Conservation (phyloP, 2,329 filamentous ascomycete species). For the Pseudogymnoascus sp. region DNA sequence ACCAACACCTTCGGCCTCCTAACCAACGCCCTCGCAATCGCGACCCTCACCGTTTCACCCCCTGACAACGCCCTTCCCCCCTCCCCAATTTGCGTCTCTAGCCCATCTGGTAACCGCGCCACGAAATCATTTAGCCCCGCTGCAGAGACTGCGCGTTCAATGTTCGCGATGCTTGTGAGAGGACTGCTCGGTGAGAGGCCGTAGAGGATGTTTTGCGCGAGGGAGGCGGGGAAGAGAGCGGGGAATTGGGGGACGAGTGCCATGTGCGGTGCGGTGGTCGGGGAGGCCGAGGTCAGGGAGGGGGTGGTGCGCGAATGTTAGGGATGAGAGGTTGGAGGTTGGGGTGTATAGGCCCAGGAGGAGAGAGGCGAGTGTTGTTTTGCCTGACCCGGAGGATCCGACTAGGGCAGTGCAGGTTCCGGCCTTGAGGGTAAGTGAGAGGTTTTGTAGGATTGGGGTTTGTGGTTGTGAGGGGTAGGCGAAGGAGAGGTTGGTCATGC, state of each 20-base stretch:
- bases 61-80: slow-evolving; percentile 68
- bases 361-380: slow-evolving; percentile 74
- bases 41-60: slow-evolving; percentile 70
- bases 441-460: slow-evolving; percentile 49
- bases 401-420: slow-evolving; percentile 71
- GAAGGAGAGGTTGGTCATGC: slow-evolving; percentile 43
- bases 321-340: slow-evolving; percentile 29
- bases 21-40: slow-evolving; percentile 56
- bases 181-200: slow-evolving; percentile 56
- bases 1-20: slow-evolving; percentile 74
- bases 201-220: slow-evolving; percentile 41
- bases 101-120: slow-evolving; percentile 57
- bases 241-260: slow-evolving; percentile 21
- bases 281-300: slow-evolving; percentile 30
- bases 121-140: slow-evolving; percentile 51
- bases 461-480: slow-evolving; percentile 57
- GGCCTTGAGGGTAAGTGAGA: slow-evolving; percentile 56
- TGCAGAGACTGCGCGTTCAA: slow-evolving; percentile 45
- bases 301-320: slow-evolving; percentile 34
- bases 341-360: slow-evolving; percentile 64
- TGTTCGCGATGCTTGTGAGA: slow-evolving; percentile 35
- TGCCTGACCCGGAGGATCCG: slow-evolving; percentile 78
- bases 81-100: slow-evolving; percentile 67
- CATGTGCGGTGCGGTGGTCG: slow-evolving; percentile 21
- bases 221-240: slow-evolving; percentile 35